Evolutionary conservation across 768 basidiomycete genomes (phyloP).

Genomic region (Kwoniella shandongensis): DNA sequence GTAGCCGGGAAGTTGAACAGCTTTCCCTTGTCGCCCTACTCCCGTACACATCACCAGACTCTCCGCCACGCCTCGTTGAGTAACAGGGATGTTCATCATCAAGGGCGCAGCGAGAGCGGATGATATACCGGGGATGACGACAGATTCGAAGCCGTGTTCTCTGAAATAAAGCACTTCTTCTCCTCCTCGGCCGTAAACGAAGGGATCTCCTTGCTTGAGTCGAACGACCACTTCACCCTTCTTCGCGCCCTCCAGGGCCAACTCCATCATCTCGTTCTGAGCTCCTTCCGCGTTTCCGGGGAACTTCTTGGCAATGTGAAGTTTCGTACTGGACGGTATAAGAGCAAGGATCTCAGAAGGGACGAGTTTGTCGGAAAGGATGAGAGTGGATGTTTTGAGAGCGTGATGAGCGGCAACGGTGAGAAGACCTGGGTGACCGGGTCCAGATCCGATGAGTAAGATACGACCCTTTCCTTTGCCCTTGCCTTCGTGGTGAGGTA

Average conservation of each 20-base stretch:
- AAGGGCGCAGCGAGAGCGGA: slow-evolving; percentile 87
- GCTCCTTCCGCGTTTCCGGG: slow-evolving; percentile 96
- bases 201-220: slow-evolving; percentile 96
- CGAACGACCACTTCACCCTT: slow-evolving; percentile 82
- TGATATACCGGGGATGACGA: slow-evolving; percentile 84
- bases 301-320: slow-evolving; percentile 93
- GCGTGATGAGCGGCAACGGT: slow-evolving; percentile 81
- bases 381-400: slow-evolving; percentile 77
- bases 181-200: slow-evolving; percentile 88
- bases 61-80: slow-evolving; percentile 91
- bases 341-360: slow-evolving; percentile 81
- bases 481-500: slow-evolving; percentile 47
- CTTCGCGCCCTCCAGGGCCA: slow-evolving; percentile 77
- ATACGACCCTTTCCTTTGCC: slow-evolving; percentile 63
- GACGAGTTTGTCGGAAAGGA: slow-evolving; percentile 95
- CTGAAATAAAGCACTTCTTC: slow-evolving; percentile 95
- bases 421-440: slow-evolving; percentile 88
- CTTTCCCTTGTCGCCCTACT: slow-evolving; percentile 80
- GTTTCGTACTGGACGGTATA: slow-evolving; percentile 66
- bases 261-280: slow-evolving; percentile 91
- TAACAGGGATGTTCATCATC: slow-evolving; percentile 88
- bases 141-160: slow-evolving; percentile 73
- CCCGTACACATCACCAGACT: slow-evolving; percentile 88
- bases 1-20: slow-evolving; percentile 83
- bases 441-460: slow-evolving; percentile 87